Percentiles rank a stretch among this genome's conserved stretches.
phyloP scores from a whole-genome alignment of 1,139 yeast species.

The Hyphopichia fennica region DNA sequence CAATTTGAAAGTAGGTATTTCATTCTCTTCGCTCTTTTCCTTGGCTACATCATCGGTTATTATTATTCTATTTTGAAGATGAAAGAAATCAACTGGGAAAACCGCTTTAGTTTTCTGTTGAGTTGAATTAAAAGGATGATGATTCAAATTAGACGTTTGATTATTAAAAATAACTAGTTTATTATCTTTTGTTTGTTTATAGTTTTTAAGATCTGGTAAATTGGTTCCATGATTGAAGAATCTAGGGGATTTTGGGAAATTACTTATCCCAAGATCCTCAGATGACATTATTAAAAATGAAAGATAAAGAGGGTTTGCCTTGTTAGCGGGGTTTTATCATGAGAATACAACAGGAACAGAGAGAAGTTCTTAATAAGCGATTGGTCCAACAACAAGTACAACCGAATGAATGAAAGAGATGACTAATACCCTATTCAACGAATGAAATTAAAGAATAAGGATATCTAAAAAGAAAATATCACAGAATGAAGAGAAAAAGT shows the following conservation, averaged over 20 bases:
- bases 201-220: constrained; percentile 30
- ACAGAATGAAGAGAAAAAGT: not conserved
- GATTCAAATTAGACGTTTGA: constrained; percentile 33
- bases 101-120: constrained; percentile 43
- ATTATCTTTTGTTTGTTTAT: constrained; percentile 18
- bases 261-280: constrained; percentile 17
- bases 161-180: constrained; percentile 26
- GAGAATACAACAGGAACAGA: not conserved
- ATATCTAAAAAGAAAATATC: not conserved
- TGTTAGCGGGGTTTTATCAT: not conserved
- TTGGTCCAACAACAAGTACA: too few species aligned
- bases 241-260: constrained; percentile 36
- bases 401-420: too few species aligned
- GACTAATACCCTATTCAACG: not conserved
- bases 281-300: constrained; percentile 3
- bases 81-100: constrained; percentile 35
- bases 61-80: constrained; percentile 29
- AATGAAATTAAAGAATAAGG: not conserved
- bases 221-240: constrained; percentile 26
- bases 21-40: constrained; percentile 13
- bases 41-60: constrained; percentile 9
- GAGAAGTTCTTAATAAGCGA: too few species aligned
- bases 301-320: not conserved
- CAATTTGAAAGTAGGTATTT: constrained; percentile 52
- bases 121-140: constrained; percentile 43